phyloP scores from a whole-genome alignment of 495 filamentous ascomycete genomes.

The Hypoxylon lienhwacheense region DNA sequence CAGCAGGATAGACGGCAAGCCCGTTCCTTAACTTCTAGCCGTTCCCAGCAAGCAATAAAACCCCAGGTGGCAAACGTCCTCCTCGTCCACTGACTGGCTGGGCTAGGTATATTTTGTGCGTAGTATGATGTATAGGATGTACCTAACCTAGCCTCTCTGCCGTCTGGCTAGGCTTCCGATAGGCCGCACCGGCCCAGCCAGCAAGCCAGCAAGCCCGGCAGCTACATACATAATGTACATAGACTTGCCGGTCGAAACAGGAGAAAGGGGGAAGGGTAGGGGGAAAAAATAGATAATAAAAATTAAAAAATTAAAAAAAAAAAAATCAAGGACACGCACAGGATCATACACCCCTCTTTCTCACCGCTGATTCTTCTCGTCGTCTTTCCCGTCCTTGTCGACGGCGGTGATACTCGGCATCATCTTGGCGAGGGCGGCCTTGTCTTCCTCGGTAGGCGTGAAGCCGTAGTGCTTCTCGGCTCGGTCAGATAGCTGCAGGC shows the following conservation, averaged over 20 bases:
- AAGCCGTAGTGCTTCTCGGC: conserved; percentile 47
- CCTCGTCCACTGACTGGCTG: background rate
- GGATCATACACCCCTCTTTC: background rate
- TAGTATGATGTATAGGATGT: background rate
- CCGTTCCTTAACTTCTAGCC: background rate
- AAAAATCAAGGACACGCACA: background rate
- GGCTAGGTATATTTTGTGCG: background rate
- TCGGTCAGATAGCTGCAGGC: conserved; percentile 45
- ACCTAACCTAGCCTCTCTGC: background rate
- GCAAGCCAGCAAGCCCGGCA: background rate
- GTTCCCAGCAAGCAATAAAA: too few species aligned
- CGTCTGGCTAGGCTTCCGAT: background rate
- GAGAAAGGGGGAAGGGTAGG: too few species aligned
- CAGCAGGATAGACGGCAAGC: background rate
- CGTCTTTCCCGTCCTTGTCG: conserved; percentile 22
- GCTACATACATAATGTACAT: background rate
- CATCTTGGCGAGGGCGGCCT: conserved; percentile 41
- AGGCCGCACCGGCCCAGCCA: background rate
- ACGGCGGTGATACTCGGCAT: conserved; percentile 46
- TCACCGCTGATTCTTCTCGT: background rate
- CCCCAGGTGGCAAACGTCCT: conserved; percentile 1
- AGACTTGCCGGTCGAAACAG: too few species aligned
- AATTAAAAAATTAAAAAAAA: too few species aligned
- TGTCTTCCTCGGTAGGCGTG: conserved; percentile 50
- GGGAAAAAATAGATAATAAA: too few species aligned